Evolutionary conservation across 306 rosid genomes (phyloP), one percentile per base, ranked within the genome.

Genomic region (Trichosanthes truncata): DNA sequence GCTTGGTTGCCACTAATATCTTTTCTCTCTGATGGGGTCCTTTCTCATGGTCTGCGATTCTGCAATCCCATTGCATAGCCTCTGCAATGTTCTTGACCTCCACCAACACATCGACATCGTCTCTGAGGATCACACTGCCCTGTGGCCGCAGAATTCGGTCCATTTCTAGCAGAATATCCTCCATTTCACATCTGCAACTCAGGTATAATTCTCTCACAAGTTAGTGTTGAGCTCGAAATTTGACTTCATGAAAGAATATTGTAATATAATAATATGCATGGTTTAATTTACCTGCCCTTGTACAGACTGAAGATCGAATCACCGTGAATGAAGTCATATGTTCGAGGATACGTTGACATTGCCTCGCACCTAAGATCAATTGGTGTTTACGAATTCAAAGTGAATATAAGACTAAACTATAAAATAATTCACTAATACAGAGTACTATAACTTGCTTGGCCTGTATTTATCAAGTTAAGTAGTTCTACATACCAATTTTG

Each of bases 301-400:
- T 88, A 92, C 81, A 92, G 93, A 83, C 84, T 89, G 62, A 94
- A 91, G 79, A 94, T 78, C 29, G 94, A 89, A 82, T 91, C 96
- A 20, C 94, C 96, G 72, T 95, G 99, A 71, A 95, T 89, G 87
- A 95, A 95, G 85, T 95, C 99, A 45, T 95, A 91, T 17, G 97
- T 90, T 86, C 96, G 80, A 20, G 99, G 97, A 66, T 93, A 95
- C n/a, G 97, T 93, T 29, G 99, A 93, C 97, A 93, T 91, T 53
- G 99, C 97, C 86, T 95, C 99, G 77, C 99, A 91, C 97, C 97
- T 94, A 79, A 60, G 46, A 56, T 25, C 55, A 33, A 51, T 9
- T 0, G 0, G 26, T 1, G 33, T n/a, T 68, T 15, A 20, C 18
- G 52, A 61, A 3, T 6, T 43, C 55, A 41, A 69, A 41, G 53